These are phyloP conservation scores for Ocimum tenuiflorum DNA, from an alignment of 257 asterid genomes.

Conservation along the genomic window DNA sequence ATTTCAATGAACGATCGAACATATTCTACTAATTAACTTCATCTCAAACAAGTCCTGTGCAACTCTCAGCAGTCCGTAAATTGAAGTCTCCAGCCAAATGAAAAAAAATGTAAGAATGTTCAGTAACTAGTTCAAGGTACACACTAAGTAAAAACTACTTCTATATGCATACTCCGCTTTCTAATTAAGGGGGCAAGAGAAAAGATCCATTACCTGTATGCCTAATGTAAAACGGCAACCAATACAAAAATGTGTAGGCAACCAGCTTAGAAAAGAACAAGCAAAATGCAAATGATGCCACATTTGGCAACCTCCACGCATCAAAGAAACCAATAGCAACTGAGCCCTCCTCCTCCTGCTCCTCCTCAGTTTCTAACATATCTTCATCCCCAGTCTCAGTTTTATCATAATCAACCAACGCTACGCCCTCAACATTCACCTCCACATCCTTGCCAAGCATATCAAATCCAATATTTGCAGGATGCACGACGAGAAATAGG, in stretches of 20 bases:
- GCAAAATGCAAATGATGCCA: conserved; percentile 73
- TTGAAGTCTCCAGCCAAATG: not conserved
- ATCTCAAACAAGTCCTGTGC: not conserved
- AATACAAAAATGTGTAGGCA: conserved; percentile 87
- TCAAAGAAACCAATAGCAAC: conserved; percentile 74
- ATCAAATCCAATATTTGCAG: conserved; percentile 57
- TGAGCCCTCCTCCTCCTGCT: conserved; percentile 37
- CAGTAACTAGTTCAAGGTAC: not conserved
- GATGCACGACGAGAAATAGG: conserved; percentile 67
- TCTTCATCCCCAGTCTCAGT: conserved; percentile 33
- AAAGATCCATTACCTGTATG: conserved; percentile 56
- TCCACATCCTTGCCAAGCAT: conserved; percentile 41
- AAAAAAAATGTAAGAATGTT: not conserved
- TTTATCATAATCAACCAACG: conserved; percentile 47
- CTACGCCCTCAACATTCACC: conserved; percentile 55
- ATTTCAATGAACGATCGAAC: not conserved
- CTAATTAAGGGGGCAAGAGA: not conserved
- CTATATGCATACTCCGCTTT: not conserved
- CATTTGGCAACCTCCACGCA: conserved; percentile 90
- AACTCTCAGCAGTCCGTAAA: not conserved
- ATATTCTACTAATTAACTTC: not conserved
- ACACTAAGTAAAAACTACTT: not conserved
- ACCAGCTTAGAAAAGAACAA: conserved; percentile 95
- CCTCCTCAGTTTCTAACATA: conserved; percentile 23
- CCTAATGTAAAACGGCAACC: conserved; percentile 92